Base-by-base conservation (phyloP, 2,329 filamentous ascomycete genomes). In the Seiridium cupressi region DNA sequence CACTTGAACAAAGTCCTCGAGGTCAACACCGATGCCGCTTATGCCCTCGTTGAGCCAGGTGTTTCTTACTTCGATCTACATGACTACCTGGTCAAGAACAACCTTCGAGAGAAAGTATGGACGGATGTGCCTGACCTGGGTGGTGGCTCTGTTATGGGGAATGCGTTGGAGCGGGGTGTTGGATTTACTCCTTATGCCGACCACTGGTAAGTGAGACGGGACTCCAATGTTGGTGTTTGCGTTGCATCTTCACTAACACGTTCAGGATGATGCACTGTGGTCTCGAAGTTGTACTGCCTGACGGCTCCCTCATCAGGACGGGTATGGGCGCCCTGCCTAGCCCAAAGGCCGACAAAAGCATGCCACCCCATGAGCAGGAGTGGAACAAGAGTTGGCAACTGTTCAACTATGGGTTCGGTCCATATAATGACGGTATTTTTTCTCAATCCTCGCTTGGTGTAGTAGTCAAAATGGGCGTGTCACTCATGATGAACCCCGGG, bases 1-100 rank as follows among this genome's bases (percentile, higher is more conserved):
- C 74, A 80, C 46, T 83, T 86, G 82, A 79, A 81, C 66, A 76
- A 75, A 63, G 75, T 86, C 7, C 65, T 86, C 7, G 74, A 82
- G 44, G 76, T 86, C 11, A 78, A 83, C 64, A 75, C 73, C 0
- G 77, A 81, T 13, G 77, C 76, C 47, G 80, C 79, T 26, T 82
- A 75, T 58, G 80, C 76, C 47, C 69, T 86, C 0, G 75, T 86
- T 4, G 83, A 86, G 66, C 84, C 84, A 0, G 83, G 84, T 1
- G 83, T 86, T 0, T 81, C 82, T 0, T 85, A 79, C 65, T 77
- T 79, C 58, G 76, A 76, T 35, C 71, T 86, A 6, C 76, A 85
- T 61, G 75, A 84, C n/a, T 75, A 81, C 56, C 68, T 84, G n/a
- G 70, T 75, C 61, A 69, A 74, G 65, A 69, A 74, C 55, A 73